Evolutionary conservation across 1,139 yeast genomes (phyloP).

Genomic region (Protomyces inouyei): DNA sequence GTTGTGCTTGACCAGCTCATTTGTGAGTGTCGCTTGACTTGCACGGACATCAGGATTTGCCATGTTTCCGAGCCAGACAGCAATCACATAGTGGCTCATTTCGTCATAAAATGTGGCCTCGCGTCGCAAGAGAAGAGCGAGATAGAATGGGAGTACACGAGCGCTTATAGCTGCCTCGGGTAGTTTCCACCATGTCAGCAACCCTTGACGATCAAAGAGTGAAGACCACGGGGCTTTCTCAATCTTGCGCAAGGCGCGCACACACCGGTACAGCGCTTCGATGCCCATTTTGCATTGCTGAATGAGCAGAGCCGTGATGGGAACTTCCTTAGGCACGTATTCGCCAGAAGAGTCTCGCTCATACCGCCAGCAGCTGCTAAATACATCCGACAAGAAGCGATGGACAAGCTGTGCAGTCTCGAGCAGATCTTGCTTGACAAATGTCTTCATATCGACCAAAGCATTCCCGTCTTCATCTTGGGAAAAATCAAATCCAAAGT

Average conservation of each 20-base stretch:
- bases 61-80: constrained; percentile 4
- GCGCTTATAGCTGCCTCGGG: constrained; percentile 1
- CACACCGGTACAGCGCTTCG: background rate
- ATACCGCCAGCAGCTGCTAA: background rate
- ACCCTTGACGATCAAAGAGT: constrained; percentile 5
- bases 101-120: constrained; percentile 7
- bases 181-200: constrained; percentile 4
- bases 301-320: background rate
- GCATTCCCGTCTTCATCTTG: background rate
- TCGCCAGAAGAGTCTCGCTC: background rate
- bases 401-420: background rate
- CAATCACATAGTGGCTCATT: background rate
- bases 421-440: background rate
- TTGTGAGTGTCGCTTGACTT: constrained; percentile 16
- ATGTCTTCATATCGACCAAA: background rate
- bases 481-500: constrained; percentile 1
- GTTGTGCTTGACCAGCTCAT: background rate
- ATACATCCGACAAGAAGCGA: background rate
- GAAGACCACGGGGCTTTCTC: background rate
- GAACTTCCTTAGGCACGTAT: background rate
- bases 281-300: constrained; percentile 10
- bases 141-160: constrained; percentile 7
- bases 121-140: constrained; percentile 1
- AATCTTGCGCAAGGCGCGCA: background rate
- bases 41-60: constrained; percentile 7